phyloP scores from a whole-genome alignment of 805 yeast genomes.

The Saitoella complicata region DNA sequence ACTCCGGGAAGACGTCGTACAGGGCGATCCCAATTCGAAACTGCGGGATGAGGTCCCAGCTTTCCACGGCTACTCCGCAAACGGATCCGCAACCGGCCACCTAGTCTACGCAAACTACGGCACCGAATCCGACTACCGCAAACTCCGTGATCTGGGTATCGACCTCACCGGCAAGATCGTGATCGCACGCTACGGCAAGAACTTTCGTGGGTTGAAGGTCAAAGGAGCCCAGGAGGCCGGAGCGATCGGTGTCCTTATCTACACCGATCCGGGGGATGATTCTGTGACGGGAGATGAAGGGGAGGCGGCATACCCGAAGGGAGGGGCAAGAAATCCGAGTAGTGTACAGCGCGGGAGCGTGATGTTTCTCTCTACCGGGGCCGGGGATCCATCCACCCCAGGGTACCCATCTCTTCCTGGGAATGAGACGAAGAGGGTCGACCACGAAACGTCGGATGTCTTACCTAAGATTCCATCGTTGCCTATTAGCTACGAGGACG shows the following conservation, averaged over 20 bases:
- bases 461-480: no score
- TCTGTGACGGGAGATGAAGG: conserved; percentile 16
- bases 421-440: no score
- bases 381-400: conserved; percentile 73
- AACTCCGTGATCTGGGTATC: conserved; percentile 31
- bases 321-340: conserved; percentile 64
- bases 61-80: conserved; percentile 61
- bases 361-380: conserved; percentile 39
- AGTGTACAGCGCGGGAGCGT: conserved; percentile 66
- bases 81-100: conserved; percentile 55
- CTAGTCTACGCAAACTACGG: conserved; percentile 60
- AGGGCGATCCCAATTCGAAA: conserved; percentile 29
- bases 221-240: conserved; percentile 61
- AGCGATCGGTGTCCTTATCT: conserved; percentile 48
- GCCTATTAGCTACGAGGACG: no score
- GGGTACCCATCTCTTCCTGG: conserved; percentile 35
- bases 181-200: conserved; percentile 46
- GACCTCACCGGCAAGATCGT: conserved; percentile 43
- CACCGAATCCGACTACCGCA: conserved; percentile 39
- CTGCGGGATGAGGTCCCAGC: conserved; percentile 28
- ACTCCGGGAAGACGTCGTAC: conserved; percentile 35
- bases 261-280: conserved; percentile 53
- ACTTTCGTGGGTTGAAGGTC: conserved; percentile 60
- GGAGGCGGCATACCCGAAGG: conserved; percentile 50
- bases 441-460: no score